A percentile compares a stretch with the other conserved stretches of the same genome.
Evolutionary conservation across 2,329 filamentous ascomycete genomes (phyloP).

Genomic region (Pseudofabraea citricarpa): DNA sequence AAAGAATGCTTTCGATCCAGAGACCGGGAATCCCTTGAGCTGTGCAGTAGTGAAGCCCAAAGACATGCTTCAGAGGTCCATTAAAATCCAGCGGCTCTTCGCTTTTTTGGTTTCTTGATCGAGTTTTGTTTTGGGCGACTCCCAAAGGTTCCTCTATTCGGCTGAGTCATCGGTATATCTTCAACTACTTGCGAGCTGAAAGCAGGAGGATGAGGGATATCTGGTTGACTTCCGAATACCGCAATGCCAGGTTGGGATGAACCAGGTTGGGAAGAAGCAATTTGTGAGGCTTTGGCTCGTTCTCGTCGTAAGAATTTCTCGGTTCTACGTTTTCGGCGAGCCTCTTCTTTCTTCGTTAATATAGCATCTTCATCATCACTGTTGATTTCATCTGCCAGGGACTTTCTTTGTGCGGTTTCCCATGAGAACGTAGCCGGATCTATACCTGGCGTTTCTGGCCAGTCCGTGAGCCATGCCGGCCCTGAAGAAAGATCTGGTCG

Average conservation of each 20-base stretch:
- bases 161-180: conserved; percentile 37
- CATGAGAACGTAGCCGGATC: conserved; percentile 30
- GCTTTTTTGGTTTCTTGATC: conserved; percentile 39
- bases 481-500: conserved; percentile 17
- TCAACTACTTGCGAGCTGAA: conserved; percentile 24
- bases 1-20: no score
- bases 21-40: no score
- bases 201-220: conserved; percentile 5
- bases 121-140: conserved; percentile 30
- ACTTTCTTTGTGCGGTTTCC: conserved; percentile 14
- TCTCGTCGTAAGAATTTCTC: conserved; percentile 26
- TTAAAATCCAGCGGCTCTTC: conserved; percentile 25
- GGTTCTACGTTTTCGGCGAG: conserved; percentile 20
- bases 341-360: conserved; percentile 18
- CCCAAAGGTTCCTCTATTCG: conserved; percentile 42
- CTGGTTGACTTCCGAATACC: conserved; percentile 24
- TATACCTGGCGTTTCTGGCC: conserved; percentile 28
- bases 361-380: conserved; percentile 16
- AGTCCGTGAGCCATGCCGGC: conserved; percentile 25
- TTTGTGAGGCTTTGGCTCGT: conserved; percentile 20
- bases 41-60: no score
- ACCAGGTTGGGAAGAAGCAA: conserved; percentile 37
- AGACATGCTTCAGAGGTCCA: not conserved
- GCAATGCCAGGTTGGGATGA: conserved; percentile 35
- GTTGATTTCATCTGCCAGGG: conserved; percentile 6